Conservation (phyloP, 1,284 basidiomycete genomes). For the Cystobasidium slooffiae region DNA sequence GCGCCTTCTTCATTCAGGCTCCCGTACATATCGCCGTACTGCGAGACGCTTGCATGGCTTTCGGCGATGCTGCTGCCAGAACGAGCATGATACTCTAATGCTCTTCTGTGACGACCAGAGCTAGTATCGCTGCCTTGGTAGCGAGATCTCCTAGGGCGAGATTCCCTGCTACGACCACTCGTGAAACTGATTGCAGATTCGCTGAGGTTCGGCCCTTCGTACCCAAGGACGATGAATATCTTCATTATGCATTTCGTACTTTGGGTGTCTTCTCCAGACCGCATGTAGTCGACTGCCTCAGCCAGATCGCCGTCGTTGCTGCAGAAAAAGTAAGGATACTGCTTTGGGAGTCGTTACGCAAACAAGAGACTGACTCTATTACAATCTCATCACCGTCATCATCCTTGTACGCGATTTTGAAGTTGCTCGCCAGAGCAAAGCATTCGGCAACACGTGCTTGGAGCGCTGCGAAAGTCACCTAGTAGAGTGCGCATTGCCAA, state of each 20-base stretch:
- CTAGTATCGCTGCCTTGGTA: neutral
- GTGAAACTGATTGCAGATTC: neutral
- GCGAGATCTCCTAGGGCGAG: neutral
- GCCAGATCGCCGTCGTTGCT: slow-evolving; percentile 10
- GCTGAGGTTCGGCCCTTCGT: slow-evolving; percentile 15
- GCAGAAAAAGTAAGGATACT: neutral
- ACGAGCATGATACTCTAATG: neutral
- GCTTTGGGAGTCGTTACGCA: too few species aligned
- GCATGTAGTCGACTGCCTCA: slow-evolving; percentile 7
- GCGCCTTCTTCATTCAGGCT: too few species aligned
- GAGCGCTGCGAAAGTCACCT: slow-evolving; percentile 1
- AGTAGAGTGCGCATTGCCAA: neutral
- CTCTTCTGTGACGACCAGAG: neutral
- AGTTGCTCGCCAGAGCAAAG: slow-evolving; percentile 11
- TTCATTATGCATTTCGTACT: slow-evolving; percentile 12
- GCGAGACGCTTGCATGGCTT: too few species aligned
- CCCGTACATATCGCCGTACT: too few species aligned
- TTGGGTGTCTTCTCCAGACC: neutral
- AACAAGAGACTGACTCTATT: neutral
- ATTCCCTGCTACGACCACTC: neutral
- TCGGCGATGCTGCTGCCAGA: neutral
- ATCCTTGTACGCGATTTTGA: slow-evolving; percentile 17
- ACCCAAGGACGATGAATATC: slow-evolving; percentile 1
- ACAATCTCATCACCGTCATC: slow-evolving; percentile 17
- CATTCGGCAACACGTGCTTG: slow-evolving; percentile 16